Conservation (phyloP, 176 grass and related monocot genomes). For the Microstegium vimineum region DNA sequence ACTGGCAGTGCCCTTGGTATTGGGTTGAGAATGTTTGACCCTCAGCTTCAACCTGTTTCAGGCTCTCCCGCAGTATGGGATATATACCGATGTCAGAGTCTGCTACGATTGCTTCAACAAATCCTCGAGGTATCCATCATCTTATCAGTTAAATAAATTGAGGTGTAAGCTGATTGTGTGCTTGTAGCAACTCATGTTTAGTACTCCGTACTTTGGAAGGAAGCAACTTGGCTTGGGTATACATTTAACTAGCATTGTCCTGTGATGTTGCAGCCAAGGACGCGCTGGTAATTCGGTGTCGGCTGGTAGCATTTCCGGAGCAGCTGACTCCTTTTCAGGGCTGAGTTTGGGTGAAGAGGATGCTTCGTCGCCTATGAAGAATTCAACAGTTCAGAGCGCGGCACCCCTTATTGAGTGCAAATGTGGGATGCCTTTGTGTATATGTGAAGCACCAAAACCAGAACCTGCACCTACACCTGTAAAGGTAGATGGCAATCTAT, state of each 20-base stretch:
- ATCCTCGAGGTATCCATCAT: conserved; percentile 53
- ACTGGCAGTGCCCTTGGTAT: background rate
- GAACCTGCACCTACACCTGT: conserved; percentile 48
- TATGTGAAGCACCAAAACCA: conserved; percentile 78
- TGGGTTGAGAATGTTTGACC: background rate
- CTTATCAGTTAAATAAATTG: background rate
- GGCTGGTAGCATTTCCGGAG: conserved; percentile 11
- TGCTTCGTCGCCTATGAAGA: conserved; percentile 24
- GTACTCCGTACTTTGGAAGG: background rate
- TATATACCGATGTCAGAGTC: conserved; percentile 85
- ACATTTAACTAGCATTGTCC: background rate
- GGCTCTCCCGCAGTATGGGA: conserved; percentile 85
- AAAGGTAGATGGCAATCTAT: conserved; percentile 36
- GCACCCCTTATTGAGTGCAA: conserved; percentile 60
- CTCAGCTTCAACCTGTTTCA: conserved; percentile 38
- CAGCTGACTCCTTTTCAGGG: conserved; percentile 63
- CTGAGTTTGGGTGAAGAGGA: conserved; percentile 58
- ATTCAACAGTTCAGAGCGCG: conserved; percentile 14
- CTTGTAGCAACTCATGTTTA: background rate
- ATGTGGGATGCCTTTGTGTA: conserved; percentile 98
- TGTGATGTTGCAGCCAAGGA: conserved; percentile 45
- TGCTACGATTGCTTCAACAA: conserved; percentile 87
- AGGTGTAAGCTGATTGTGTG: background rate
- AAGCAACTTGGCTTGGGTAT: background rate
- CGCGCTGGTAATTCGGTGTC: conserved; percentile 26